Conservation (phyloP, 1,284 basidiomycete genomes). For the Anthracocystis walkeri region DNA sequence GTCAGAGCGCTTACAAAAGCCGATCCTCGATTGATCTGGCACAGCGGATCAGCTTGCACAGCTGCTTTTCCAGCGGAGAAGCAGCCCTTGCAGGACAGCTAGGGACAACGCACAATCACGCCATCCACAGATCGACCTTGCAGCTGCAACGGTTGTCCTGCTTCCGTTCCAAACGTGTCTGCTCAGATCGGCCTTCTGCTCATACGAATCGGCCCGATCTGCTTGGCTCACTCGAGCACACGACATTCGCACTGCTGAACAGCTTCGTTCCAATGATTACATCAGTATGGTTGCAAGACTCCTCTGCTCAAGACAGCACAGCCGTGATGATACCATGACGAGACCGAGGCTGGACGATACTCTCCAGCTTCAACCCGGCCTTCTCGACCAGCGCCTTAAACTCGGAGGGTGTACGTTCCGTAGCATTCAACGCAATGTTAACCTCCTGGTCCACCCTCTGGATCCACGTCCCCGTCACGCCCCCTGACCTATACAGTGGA, state of each 20-base stretch:
- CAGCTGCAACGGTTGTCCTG: too few species aligned
- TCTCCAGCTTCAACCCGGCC: constrained; percentile 28
- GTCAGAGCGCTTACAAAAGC: constrained; percentile 12
- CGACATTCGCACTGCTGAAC: background rate
- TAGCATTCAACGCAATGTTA: constrained; percentile 20
- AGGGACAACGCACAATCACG: too few species aligned
- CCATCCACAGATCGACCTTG: too few species aligned
- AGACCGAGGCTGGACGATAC: constrained; percentile 34
- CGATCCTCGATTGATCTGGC: constrained; percentile 6
- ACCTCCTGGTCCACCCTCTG: constrained; percentile 27
- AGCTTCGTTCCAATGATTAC: too few species aligned
- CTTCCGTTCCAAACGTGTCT: too few species aligned
- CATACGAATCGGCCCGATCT: background rate
- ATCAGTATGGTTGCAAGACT: background rate
- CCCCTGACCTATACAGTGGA: constrained; percentile 26
- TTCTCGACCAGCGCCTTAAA: constrained; percentile 32
- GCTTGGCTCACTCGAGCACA: background rate
- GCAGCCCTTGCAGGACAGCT: background rate
- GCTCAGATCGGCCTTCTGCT: background rate
- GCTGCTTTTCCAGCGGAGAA: background rate
- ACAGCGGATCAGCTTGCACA: constrained; percentile 9
- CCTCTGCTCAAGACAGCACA: constrained; percentile 14
- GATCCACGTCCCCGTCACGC: constrained; percentile 14
- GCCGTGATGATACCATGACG: constrained; percentile 23
- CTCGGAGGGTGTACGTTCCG: constrained; percentile 24